These are phyloP conservation scores for Nicotiana paniculata DNA, from an alignment of 257 asterid species.

Conservation along the genomic window DNA sequence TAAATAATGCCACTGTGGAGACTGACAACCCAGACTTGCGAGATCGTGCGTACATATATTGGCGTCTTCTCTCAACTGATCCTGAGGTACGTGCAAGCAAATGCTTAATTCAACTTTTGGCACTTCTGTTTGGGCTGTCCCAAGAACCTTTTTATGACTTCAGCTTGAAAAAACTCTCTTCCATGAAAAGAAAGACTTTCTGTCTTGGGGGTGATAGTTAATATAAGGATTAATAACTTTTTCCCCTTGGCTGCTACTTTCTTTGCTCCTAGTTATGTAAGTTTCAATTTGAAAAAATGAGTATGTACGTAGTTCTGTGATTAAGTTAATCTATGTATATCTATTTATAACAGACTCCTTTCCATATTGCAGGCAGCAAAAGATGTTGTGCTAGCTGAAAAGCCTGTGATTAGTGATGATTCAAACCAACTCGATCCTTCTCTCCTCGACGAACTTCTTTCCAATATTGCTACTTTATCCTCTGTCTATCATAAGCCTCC, in stretches of 20 bases:
- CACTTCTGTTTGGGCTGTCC: background rate
- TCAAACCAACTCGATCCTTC: slow-evolving; percentile 91
- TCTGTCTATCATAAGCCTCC: slow-evolving; percentile 99
- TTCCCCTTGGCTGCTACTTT: background rate
- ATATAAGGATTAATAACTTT: background rate
- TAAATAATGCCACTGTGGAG: slow-evolving; percentile 98
- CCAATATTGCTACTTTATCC: slow-evolving; percentile 93
- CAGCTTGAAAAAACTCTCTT: background rate
- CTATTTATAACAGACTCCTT: slow-evolving; percentile 6
- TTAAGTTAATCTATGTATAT: background rate
- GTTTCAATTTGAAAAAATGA: background rate
- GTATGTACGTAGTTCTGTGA: background rate
- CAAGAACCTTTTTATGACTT: background rate
- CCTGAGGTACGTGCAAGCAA: slow-evolving; percentile 70
- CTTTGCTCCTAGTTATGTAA: background rate
- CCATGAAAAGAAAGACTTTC: background rate
- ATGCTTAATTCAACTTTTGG: background rate
- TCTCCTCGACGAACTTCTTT: slow-evolving; percentile 92
- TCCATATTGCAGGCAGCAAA: slow-evolving; percentile 80
- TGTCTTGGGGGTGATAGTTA: background rate
- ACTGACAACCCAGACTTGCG: slow-evolving; percentile 98
- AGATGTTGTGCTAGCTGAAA: slow-evolving; percentile 97
- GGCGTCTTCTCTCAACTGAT: slow-evolving; percentile 99
- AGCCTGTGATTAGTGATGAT: slow-evolving; percentile 96
- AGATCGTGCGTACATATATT: slow-evolving; percentile 97